Evolutionary conservation across 495 filamentous ascomycete species (phyloP).

Genomic region (Parachaetomium inaequale): DNA sequence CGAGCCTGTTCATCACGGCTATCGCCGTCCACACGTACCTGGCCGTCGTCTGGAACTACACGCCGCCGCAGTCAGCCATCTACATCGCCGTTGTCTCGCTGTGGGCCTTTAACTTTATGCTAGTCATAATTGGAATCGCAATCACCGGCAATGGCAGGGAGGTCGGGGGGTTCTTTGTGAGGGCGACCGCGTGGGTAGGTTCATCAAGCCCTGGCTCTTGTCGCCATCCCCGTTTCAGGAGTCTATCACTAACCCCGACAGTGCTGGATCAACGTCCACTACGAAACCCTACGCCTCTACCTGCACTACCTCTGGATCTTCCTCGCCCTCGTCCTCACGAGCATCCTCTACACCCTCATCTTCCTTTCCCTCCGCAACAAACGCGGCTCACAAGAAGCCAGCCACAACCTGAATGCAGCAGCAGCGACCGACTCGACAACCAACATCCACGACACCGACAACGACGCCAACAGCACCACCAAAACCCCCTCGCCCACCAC

Average conservation of each 20-base stretch:
- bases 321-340: slow-evolving; percentile 61
- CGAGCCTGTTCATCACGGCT: slow-evolving; percentile 65
- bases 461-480: slow-evolving; percentile 36
- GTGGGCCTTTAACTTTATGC: slow-evolving; percentile 58
- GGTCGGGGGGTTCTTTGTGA: slow-evolving; percentile 54
- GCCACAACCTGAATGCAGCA: neutral
- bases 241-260: slow-evolving; percentile 30
- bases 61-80: slow-evolving; percentile 53
- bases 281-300: slow-evolving; percentile 60
- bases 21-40: slow-evolving; percentile 70
- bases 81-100: slow-evolving; percentile 47
- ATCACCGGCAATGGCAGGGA: slow-evolving; percentile 45
- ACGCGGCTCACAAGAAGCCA: slow-evolving; percentile 20
- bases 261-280: slow-evolving; percentile 69
- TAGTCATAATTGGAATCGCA: slow-evolving; percentile 55
- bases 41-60: slow-evolving; percentile 56
- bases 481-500: slow-evolving; percentile 58
- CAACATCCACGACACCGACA: slow-evolving; percentile 3
- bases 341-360: slow-evolving; percentile 61
- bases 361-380: slow-evolving; percentile 54
- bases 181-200: slow-evolving; percentile 62
- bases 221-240: no score
- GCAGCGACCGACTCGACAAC: neutral
- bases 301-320: slow-evolving; percentile 82
- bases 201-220: neutral